A percentile compares a stretch with the other conserved stretches of the same genome.
Conservation (phyloP, 768 basidiomycete genomes). For the Boletus rubescentipes region DNA sequence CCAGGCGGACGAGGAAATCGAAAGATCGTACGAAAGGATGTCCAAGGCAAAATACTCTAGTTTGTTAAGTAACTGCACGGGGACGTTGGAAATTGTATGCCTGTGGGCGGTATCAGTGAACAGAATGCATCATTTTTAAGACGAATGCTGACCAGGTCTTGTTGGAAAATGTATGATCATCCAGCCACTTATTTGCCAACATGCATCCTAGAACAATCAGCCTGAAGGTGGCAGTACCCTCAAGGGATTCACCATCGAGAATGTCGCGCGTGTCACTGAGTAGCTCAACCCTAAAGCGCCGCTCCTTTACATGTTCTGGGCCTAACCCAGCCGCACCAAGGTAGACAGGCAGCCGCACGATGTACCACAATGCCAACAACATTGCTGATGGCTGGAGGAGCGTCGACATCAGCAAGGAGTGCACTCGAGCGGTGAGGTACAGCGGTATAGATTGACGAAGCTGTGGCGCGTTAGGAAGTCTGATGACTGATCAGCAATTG, state of each 20-base stretch:
- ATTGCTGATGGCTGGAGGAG: constrained; percentile 80
- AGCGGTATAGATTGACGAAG: constrained; percentile 41
- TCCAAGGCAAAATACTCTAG: constrained; percentile 72
- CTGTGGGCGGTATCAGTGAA: constrained; percentile 36
- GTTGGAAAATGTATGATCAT: constrained; percentile 87
- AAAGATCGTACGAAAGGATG: constrained; percentile 68
- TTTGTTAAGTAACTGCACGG: constrained; percentile 65
- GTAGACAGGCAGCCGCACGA: constrained; percentile 70
- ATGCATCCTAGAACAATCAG: constrained; percentile 78
- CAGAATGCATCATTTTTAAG: not conserved
- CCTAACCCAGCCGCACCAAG: constrained; percentile 53
- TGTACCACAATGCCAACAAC: constrained; percentile 80
- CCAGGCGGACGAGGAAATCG: constrained; percentile 65
- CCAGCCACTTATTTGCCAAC: constrained; percentile 87
- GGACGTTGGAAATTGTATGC: constrained; percentile 79
- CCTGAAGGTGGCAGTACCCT: constrained; percentile 66
- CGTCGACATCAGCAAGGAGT: constrained; percentile 74
- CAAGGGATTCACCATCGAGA: constrained; percentile 47
- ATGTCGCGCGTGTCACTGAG: constrained; percentile 48
- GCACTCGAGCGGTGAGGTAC: constrained; percentile 57
- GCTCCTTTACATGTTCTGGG: constrained; percentile 56
- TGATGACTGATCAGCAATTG: constrained; percentile 13
- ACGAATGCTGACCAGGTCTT: constrained; percentile 69
- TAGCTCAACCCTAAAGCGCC: constrained; percentile 61
- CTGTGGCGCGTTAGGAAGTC: constrained; percentile 32